Evolutionary conservation across 2,329 filamentous ascomycete genomes (phyloP).

Genomic region (Sporothrix pallida): DNA sequence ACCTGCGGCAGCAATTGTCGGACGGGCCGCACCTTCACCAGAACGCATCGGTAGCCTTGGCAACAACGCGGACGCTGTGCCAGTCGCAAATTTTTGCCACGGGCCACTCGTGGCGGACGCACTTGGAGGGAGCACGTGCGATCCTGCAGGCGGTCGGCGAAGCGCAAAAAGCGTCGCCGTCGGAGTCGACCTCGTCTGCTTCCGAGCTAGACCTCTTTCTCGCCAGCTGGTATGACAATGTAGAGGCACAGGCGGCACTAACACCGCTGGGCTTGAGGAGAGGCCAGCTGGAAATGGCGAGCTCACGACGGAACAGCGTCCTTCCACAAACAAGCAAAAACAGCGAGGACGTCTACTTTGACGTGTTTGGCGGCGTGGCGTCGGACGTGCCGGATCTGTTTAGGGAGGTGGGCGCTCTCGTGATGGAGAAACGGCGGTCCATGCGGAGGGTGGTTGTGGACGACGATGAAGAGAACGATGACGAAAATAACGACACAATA

Average conservation of each 20-base stretch:
- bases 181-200: neutral
- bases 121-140: constrained; percentile 31
- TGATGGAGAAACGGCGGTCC: constrained; percentile 29
- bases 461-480: neutral
- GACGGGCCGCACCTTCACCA: constrained; percentile 14
- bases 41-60: constrained; percentile 28
- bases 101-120: constrained; percentile 32
- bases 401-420: constrained; percentile 33
- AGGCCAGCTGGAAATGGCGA: constrained; percentile 30
- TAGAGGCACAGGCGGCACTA: constrained; percentile 30
- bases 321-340: neutral
- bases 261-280: constrained; percentile 30
- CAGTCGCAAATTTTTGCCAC: constrained; percentile 33
- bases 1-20: constrained; percentile 26
- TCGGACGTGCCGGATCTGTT: constrained; percentile 36
- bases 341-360: constrained; percentile 31
- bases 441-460: neutral
- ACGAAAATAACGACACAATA: neutral
- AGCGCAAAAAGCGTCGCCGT: neutral
- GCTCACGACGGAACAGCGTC: neutral
- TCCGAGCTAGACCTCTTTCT: constrained; percentile 25
- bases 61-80: constrained; percentile 34
- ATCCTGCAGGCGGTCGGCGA: constrained; percentile 29
- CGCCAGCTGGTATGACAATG: constrained; percentile 35
- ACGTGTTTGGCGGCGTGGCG: constrained; percentile 35